These are phyloP conservation scores for Penstemon barbatus DNA, from an alignment of 257 asterid species.

Conservation along the genomic window DNA sequence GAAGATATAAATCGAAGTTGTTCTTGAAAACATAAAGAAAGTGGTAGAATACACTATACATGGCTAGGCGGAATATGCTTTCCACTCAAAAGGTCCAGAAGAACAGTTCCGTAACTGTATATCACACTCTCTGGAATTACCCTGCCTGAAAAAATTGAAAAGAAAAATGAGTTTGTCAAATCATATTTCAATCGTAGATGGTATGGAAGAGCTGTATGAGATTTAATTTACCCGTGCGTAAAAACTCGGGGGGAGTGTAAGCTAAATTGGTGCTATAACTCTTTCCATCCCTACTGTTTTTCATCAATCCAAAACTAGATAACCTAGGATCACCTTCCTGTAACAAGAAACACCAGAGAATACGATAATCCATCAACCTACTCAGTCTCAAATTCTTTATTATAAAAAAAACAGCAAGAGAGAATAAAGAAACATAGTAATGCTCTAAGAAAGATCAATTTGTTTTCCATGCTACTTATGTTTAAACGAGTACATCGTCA, in stretches of 20 bases:
- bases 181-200: no score
- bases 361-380: background rate
- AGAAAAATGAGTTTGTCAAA: slow-evolving; percentile 12
- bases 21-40: no score
- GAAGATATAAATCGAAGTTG: no score
- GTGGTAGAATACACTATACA: slow-evolving; percentile 41
- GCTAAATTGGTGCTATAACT: slow-evolving; percentile 98
- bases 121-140: slow-evolving; percentile 90
- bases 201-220: no score
- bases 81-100: slow-evolving; percentile 90
- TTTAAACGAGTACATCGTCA: slow-evolving; percentile 65
- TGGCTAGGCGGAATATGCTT: slow-evolving; percentile 96
- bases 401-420: no score
- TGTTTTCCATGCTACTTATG: background rate
- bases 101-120: slow-evolving; percentile 90
- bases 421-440: no score
- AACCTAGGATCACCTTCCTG: slow-evolving; percentile 97
- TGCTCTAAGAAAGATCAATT: no score
- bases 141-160: slow-evolving; percentile 56
- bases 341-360: slow-evolving; percentile 23
- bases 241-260: slow-evolving; percentile 96
- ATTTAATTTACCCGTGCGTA: slow-evolving; percentile 71
- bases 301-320: slow-evolving; percentile 96
- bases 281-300: slow-evolving; percentile 98
- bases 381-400: no score